Conservation (phyloP, 495 filamentous ascomycete species). For the Aspergillus taichungensis region DNA sequence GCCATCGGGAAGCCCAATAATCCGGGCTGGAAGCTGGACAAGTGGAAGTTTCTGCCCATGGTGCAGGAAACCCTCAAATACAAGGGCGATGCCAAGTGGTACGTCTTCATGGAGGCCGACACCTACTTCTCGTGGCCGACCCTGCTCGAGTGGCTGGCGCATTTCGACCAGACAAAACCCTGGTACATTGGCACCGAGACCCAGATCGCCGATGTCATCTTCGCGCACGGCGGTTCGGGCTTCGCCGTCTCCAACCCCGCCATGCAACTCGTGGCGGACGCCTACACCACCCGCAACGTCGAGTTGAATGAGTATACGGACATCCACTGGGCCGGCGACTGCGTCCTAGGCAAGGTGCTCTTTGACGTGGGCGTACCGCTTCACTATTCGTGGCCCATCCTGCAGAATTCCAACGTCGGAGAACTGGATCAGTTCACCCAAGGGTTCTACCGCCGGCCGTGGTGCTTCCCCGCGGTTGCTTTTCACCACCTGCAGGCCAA, state of each 20-base stretch:
- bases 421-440: conserved; percentile 36
- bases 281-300: conserved; percentile 35
- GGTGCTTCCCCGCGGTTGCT: conserved; percentile 48
- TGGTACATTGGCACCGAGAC: conserved; percentile 53
- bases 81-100: conserved; percentile 51
- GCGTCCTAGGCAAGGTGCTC: conserved; percentile 51
- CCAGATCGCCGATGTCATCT: conserved; percentile 44
- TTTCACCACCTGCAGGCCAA: conserved; percentile 42
- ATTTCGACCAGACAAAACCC: conserved; percentile 40
- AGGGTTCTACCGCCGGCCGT: conserved; percentile 34
- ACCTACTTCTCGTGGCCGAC: conserved; percentile 59
- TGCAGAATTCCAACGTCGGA: conserved; percentile 40
- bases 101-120: conserved; percentile 62
- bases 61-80: conserved; percentile 34
- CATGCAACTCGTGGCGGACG: conserved; percentile 35
- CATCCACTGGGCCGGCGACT: conserved; percentile 60
- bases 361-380: conserved; percentile 43
- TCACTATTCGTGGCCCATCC: conserved; percentile 41
- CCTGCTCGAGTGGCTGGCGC: conserved; percentile 45
- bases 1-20: conserved; percentile 39
- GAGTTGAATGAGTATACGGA: conserved; percentile 46
- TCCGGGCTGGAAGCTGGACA: conserved; percentile 49
- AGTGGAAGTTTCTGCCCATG: conserved; percentile 54
- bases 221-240: conserved; percentile 62
- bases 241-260: conserved; percentile 54